phyloP scores from a whole-genome alignment of 1,284 basidiomycete genomes.

The Exobasidium cylindrosporum region DNA sequence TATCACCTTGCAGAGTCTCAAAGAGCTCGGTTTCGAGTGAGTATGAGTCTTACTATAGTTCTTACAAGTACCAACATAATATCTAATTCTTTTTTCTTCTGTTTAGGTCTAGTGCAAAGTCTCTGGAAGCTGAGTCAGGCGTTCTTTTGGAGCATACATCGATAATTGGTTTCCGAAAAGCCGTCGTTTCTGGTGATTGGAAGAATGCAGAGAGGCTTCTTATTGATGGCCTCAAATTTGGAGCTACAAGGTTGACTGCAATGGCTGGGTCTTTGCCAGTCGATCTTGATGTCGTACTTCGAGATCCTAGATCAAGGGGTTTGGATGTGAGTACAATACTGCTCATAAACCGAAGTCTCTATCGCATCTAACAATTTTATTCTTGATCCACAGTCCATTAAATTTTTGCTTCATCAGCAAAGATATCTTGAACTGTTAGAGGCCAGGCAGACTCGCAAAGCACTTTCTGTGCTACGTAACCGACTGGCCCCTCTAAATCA shows the following conservation, averaged over 20 bases:
- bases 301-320: constrained; percentile 27
- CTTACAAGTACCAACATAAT: neutral
- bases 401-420: constrained; percentile 85
- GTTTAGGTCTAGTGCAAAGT: constrained; percentile 76
- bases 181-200: constrained; percentile 82
- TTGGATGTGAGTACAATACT: constrained; percentile 24
- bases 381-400: constrained; percentile 65
- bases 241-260: constrained; percentile 25
- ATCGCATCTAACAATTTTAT: neutral
- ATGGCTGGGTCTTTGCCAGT: constrained; percentile 3
- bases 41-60: constrained; percentile 54
- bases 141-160: constrained; percentile 76
- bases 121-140: constrained; percentile 87
- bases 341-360: neutral
- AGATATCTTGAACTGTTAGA: constrained; percentile 96
- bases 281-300: constrained; percentile 31
- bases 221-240: constrained; percentile 55
- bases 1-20: constrained; percentile 81
- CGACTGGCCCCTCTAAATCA: constrained; percentile 69
- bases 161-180: constrained; percentile 76
- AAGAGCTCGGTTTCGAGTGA: constrained; percentile 88
- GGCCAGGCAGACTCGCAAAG: constrained; percentile 72
- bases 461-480: constrained; percentile 78
- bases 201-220: constrained; percentile 72
- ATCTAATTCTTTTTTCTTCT: constrained; percentile 17